Percentiles rank a stretch among this genome's conserved stretches.
phyloP scores from a whole-genome alignment of 2,329 filamentous ascomycete genomes.

The Penicillium occitanis region DNA sequence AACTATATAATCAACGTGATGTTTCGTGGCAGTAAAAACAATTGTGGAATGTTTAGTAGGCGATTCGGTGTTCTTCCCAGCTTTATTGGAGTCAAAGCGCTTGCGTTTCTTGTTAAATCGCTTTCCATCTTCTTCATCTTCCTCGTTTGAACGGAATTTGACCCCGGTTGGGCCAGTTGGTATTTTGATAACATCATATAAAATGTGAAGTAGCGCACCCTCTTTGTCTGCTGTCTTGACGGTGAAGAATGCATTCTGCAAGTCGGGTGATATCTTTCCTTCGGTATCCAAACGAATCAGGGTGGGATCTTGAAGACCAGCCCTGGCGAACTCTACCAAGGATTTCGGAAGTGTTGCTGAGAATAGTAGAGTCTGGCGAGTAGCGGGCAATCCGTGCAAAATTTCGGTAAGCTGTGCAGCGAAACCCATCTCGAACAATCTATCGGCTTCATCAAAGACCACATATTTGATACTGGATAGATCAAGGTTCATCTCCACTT shows the following conservation, averaged over 20 bases:
- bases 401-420: slow-evolving; percentile 91
- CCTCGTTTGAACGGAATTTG: slow-evolving; percentile 46
- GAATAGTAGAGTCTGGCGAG: slow-evolving; percentile 87
- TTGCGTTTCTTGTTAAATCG: slow-evolving; percentile 49
- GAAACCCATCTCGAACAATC: slow-evolving; percentile 98
- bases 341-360: slow-evolving; percentile 93
- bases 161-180: slow-evolving; percentile 65
- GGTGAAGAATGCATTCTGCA: slow-evolving; percentile 93
- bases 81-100: slow-evolving; percentile 49
- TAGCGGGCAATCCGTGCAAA: slow-evolving; percentile 78
- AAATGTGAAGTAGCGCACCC: slow-evolving; percentile 80
- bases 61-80: slow-evolving; percentile 61
- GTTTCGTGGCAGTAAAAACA: slow-evolving; percentile 90
- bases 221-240: slow-evolving; percentile 94
- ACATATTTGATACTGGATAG: slow-evolving; percentile 90
- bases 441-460: slow-evolving; percentile 96
- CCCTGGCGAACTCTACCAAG: slow-evolving; percentile 91
- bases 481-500: slow-evolving; percentile 93
- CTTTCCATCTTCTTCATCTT: slow-evolving; percentile 41
- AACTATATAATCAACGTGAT: slow-evolving; percentile 92
- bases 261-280: slow-evolving; percentile 90
- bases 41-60: slow-evolving; percentile 92
- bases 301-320: slow-evolving; percentile 87
- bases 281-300: slow-evolving; percentile 90
- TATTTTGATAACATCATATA: slow-evolving; percentile 91